phyloP scores from a whole-genome alignment of 1,284 basidiomycete genomes.

The Anthracocystis panici-leucophaei region DNA sequence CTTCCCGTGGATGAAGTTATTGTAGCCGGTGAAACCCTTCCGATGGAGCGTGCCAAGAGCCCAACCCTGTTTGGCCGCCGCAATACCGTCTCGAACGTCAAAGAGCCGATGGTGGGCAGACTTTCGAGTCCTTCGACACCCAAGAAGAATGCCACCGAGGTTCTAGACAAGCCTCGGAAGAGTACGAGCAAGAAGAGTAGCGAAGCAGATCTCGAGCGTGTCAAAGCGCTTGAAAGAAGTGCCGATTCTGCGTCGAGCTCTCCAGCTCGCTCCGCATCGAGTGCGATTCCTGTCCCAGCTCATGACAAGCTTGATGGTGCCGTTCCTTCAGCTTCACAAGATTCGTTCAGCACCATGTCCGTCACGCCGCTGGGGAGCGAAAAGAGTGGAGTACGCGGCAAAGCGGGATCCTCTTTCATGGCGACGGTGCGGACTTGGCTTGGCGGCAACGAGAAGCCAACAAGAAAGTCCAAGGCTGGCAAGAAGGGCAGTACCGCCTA shows the following conservation, averaged over 20 bases:
- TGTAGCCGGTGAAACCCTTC: constrained; percentile 48
- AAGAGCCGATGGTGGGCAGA: constrained; percentile 36
- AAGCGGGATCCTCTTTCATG: constrained; percentile 56
- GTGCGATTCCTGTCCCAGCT: not conserved
- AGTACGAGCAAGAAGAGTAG: constrained; percentile 35
- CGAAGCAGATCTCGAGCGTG: constrained; percentile 42
- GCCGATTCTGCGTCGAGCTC: constrained; percentile 28
- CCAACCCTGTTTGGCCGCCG: constrained; percentile 53
- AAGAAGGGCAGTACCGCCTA: constrained; percentile 75
- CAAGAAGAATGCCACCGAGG: constrained; percentile 26
- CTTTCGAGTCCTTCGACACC: constrained; percentile 48
- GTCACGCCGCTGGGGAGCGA: constrained; percentile 44
- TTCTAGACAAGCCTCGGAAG: constrained; percentile 32
- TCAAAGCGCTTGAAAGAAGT: constrained; percentile 40
- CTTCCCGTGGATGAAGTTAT: constrained; percentile 32
- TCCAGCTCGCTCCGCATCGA: constrained; percentile 19
- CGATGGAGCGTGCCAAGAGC: constrained; percentile 52
- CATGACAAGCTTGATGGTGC: constrained; percentile 16
- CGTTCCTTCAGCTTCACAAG: constrained; percentile 48
- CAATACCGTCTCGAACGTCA: constrained; percentile 45
- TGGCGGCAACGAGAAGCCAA: constrained; percentile 78
- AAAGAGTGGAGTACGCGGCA: constrained; percentile 33
- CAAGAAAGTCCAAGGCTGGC: constrained; percentile 80
- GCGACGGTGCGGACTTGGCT: constrained; percentile 82
- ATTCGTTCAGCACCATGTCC: constrained; percentile 59